phyloP scores from a whole-genome alignment of 176 grass and related monocot genomes.

The Avena eriantha region DNA sequence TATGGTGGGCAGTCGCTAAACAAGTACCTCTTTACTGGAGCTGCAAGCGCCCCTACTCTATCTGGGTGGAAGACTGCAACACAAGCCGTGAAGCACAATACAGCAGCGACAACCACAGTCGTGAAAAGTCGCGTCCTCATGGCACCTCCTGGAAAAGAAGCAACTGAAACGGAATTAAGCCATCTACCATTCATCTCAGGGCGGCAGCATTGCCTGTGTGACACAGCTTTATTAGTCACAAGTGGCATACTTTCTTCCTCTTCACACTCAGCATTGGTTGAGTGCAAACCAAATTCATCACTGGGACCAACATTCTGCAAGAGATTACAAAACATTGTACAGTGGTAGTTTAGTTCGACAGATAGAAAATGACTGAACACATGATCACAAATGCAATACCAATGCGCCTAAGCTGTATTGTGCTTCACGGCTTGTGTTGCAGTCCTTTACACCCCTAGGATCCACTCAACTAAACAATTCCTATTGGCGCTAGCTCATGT shows the following conservation, averaged over 20 bases:
- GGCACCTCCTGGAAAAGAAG: slow-evolving; percentile 47
- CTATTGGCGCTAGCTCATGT: not conserved
- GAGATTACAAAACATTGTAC: not conserved
- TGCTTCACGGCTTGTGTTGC: too few relatives aligned
- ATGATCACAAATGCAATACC: not conserved
- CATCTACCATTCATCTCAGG: slow-evolving; percentile 42
- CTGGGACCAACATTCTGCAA: slow-evolving; percentile 55
- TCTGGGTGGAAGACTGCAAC: slow-evolving; percentile 75
- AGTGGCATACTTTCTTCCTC: slow-evolving; percentile 56
- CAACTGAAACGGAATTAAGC: slow-evolving; percentile 34
- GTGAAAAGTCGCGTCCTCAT: slow-evolving; percentile 52
- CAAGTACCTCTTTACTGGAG: slow-evolving; percentile 73
- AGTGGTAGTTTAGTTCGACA: slow-evolving; percentile 23
- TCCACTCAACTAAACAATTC: not conserved
- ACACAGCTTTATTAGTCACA: slow-evolving; percentile 56
- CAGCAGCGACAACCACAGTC: slow-evolving; percentile 53
- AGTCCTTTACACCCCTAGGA: not conserved
- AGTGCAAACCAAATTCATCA: slow-evolving; percentile 30
- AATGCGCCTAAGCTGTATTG: not conserved
- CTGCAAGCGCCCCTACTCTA: slow-evolving; percentile 54
- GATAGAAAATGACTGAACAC: not conserved
- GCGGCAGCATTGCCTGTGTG: slow-evolving; percentile 51
- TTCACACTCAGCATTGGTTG: slow-evolving; percentile 23
- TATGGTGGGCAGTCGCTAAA: slow-evolving; percentile 52
- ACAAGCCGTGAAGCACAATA: slow-evolving; percentile 83